Percentiles rank a stretch among this genome's conserved stretches.
Conservation (phyloP, 495 filamentous ascomycete genomes). For the Monascus purpureus region DNA sequence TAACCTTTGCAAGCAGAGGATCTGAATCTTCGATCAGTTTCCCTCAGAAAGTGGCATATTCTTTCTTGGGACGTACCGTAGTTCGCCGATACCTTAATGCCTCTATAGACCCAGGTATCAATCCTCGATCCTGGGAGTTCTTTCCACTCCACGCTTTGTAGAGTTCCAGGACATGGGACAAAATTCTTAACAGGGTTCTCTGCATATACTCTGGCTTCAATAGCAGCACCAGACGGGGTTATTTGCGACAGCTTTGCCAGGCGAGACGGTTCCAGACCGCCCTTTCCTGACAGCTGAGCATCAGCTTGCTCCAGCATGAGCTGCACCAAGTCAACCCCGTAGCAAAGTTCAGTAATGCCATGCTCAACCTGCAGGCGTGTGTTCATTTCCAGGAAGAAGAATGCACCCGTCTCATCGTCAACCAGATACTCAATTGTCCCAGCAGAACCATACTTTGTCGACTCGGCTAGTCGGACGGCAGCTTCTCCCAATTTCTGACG, state of each 20-base stretch:
- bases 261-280: slow-evolving; percentile 19
- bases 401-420: slow-evolving; percentile 40
- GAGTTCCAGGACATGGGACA: slow-evolving; percentile 39
- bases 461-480: slow-evolving; percentile 35
- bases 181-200: slow-evolving; percentile 45
- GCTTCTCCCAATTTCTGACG: slow-evolving; percentile 34
- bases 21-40: slow-evolving; percentile 25
- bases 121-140: slow-evolving; percentile 30
- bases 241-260: slow-evolving; percentile 18
- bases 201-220: slow-evolving; percentile 48
- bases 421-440: slow-evolving; percentile 55
- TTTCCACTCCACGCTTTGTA: slow-evolving; percentile 42
- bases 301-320: slow-evolving; percentile 42
- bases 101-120: slow-evolving; percentile 48
- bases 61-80: slow-evolving; percentile 38
- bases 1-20: slow-evolving; percentile 49
- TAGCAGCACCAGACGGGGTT: slow-evolving; percentile 31
- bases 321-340: slow-evolving; percentile 44
- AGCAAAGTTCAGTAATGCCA: slow-evolving; percentile 47
- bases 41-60: no score
- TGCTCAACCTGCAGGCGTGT: slow-evolving; percentile 56
- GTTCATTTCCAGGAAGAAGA: slow-evolving; percentile 61
- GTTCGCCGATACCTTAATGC: slow-evolving; percentile 37
- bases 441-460: slow-evolving; percentile 41
- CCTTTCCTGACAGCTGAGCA: slow-evolving; percentile 23